Evolutionary conservation across 371 early-diverging fungal genomes (phyloP), one percentile per base, ranked within the genome.

Genomic region (Apophysomyces ossiformis): DNA sequence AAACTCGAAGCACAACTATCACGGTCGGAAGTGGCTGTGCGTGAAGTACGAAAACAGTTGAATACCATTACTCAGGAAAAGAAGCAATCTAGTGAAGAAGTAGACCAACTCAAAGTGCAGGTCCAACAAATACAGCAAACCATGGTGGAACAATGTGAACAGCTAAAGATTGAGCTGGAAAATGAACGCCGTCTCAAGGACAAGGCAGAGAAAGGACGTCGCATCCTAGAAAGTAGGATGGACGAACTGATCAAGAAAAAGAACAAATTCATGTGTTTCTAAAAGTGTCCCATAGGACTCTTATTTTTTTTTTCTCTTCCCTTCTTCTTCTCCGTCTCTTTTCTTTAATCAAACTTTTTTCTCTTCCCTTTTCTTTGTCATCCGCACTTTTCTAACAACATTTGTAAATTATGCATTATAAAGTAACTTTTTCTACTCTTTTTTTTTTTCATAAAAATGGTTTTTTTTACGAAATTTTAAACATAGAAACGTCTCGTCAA

Each of bases 231-330:
- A 32, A 74, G 75, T 35, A 71, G 84, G 15, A 79, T 83, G 79
- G 79, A 83, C 36, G 79, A 79, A 41, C 63, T 83, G 26, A 77
- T 83, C 76, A 79, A 69, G 59, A 78, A 75, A 69, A 79, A 79
- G 67, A 79, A 76, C 74, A 83, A 83, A 63, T 83, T 83, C 64
- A 81, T 83, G 77, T 83, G 84, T 71, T 82, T 82, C 68, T 82
- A 78, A 67, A 41, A 59, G 38, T 26, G 38, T 26, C n/a, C 37
- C 32, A 36, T 37, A 21, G 16, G 32, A 45, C 7, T 45, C 13
- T 45, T 45, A 45, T 45, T 45, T 45, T 45, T 45, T 45, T 45
- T 45, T 45, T 45, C 12, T 45, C 6, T 45, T n/a, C 46, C 13
- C 16, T 45, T 45, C n/a, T 18, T n/a, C 16, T 26, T 26, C 32